Conservation (phyloP, 2,329 filamentous ascomycete species). For the Chaetomium strumarium region DNA sequence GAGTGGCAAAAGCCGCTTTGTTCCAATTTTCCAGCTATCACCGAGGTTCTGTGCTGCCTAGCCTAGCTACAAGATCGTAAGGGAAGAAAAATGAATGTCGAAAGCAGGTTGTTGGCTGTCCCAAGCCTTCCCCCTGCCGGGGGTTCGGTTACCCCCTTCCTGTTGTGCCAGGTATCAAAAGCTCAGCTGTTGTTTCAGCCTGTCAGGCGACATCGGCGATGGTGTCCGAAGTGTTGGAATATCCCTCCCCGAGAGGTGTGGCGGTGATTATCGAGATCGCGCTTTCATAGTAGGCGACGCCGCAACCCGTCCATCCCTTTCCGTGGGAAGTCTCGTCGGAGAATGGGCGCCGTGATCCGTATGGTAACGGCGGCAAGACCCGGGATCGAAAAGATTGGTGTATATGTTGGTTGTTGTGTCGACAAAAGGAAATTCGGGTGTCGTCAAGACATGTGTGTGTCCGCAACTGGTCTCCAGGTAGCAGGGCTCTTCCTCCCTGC, state of each 20-base stretch:
- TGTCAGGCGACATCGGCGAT: background rate
- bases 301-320: too few relatives aligned
- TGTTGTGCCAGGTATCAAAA: too few relatives aligned
- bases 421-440: conserved; percentile 16
- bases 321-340: background rate
- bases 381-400: conserved; percentile 6
- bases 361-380: background rate
- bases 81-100: conserved; percentile 4
- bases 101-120: conserved; percentile 6
- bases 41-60: conserved; percentile 11
- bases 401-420: background rate
- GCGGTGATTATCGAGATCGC: too few relatives aligned
- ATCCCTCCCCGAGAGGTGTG: too few relatives aligned
- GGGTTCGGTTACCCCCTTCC: background rate
- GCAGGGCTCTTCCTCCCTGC: conserved; percentile 20
- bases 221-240: background rate
- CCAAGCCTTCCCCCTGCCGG: background rate
- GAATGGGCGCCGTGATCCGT: background rate
- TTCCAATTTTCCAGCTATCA: background rate
- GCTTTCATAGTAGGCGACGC: too few relatives aligned
- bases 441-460: conserved; percentile 17
- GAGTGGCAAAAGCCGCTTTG: background rate
- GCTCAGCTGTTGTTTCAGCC: background rate
- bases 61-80: conserved; percentile 13
- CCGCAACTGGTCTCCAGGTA: conserved; percentile 4